Evolutionary conservation across 2,329 filamentous ascomycete genomes (phyloP), one percentile per base, ranked within the genome.

Genomic region (Teratosphaeriaceae sp.): DNA sequence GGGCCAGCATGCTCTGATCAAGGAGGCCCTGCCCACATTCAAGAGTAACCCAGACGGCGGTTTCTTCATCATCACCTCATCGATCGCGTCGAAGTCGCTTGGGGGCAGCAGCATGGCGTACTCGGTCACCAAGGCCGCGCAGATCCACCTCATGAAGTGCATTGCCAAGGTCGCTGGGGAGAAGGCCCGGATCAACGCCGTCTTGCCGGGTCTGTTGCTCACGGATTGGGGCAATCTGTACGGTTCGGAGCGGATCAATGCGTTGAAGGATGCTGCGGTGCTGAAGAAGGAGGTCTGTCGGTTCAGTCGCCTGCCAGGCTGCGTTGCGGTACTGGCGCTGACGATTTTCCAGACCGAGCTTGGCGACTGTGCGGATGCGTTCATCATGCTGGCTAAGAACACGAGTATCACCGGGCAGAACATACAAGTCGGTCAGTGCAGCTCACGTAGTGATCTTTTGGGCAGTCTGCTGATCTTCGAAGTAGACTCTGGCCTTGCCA

Each of bases 101-200:
- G 59, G 57, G 38, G 77, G 76, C 2, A 76, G 72, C 51, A 74
- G 71, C 27, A 73, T 80, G 80, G 76, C 85, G 2, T 90, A 90
- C 57, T 72, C 80, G 0, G 82, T 89, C 15, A 85, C 84, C 27
- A 92, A 92, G 61, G 77, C 85, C 1, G 86, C 86, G 9, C 75
- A 77, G 45, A 64, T 85, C 41, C 82, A 85, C 62, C 63, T 84
- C 35, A 79, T 80, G 67, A 81, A 80, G 56, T 77, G 78, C 45
- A 64, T 85, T 31, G 81, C 81, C 2, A 66, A 73, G 42, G 78
- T 76, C 12, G 74, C 82, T 50, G 80, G 80, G 1, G 67, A 71
- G 1, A 82, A 81, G 60, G 67, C 83, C 18, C 67, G 81, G 31
- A 70, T 81, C 22, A 85, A 85, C 61, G 78, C 78, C 30, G 73